Evolutionary conservation across 176 grass and related monocot species (phyloP).

Genomic region (Bonia amplexicaulis): DNA sequence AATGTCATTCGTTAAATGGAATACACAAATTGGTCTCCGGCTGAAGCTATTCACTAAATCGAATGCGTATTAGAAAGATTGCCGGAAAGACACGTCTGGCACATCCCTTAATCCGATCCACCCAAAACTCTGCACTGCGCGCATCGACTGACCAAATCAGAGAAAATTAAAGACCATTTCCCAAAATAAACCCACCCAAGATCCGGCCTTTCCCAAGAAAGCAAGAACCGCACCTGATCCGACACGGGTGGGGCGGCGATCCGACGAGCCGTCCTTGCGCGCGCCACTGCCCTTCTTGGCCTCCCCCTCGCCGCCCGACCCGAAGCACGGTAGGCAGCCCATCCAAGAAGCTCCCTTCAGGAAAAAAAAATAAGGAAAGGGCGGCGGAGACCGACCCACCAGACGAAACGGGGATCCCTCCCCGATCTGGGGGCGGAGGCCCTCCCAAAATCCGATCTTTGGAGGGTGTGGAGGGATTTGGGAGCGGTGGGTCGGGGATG

Average conservation of each 20-base stretch:
- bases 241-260: constrained; percentile 28
- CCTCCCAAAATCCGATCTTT: constrained; percentile 33
- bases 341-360: constrained; percentile 41
- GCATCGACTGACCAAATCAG: neutral
- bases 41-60: constrained; percentile 19
- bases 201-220: constrained; percentile 27
- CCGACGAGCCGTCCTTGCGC: constrained; percentile 45
- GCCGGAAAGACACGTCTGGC: neutral
- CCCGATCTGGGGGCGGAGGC: constrained; percentile 45
- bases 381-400: constrained; percentile 36
- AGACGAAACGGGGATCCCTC: constrained; percentile 35
- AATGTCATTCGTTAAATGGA: neutral
- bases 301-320: constrained; percentile 53
- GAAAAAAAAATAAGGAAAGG: constrained; percentile 22
- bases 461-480: constrained; percentile 25
- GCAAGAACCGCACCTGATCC: constrained; percentile 58
- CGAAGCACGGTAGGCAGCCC: constrained; percentile 82
- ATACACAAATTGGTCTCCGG: neutral
- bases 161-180: constrained; percentile 8
- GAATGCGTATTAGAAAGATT: neutral
- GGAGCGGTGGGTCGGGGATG: constrained; percentile 31
- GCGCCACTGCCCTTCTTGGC: constrained; percentile 31
- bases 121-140: neutral
- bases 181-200: constrained; percentile 19
- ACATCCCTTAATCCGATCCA: neutral